A percentile compares a stretch with the other conserved stretches of the same genome.
phyloP scores from a whole-genome alignment of 345 rosid genomes.

The Corchorus capsularis region DNA sequence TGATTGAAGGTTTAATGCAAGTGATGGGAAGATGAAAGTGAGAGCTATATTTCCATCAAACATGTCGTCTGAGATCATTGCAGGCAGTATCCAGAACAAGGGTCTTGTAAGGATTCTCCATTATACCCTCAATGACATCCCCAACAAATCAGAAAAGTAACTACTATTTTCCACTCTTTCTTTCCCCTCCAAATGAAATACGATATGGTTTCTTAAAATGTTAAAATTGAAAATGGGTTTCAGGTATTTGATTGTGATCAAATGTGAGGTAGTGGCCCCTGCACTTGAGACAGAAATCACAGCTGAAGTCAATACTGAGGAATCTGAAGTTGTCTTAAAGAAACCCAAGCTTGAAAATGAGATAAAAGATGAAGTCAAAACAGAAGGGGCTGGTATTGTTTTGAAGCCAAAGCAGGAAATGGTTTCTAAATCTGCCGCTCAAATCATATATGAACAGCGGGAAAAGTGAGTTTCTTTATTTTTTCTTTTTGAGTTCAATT shows the following conservation, averaged over 20 bases:
- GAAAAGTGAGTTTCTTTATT: slow-evolving; percentile 52
- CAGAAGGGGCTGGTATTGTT: slow-evolving; percentile 37
- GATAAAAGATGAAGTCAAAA: slow-evolving; percentile 28
- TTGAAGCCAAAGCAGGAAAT: slow-evolving; percentile 73
- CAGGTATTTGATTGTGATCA: slow-evolving; percentile 74
- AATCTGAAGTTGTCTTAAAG: slow-evolving; percentile 29
- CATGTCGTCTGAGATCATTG: slow-evolving; percentile 55
- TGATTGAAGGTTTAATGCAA: slow-evolving; percentile 67
- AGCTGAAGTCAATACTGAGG: slow-evolving; percentile 32
- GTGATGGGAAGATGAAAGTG: slow-evolving; percentile 68
- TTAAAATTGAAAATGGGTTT: not conserved
- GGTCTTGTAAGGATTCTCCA: slow-evolving; percentile 70
- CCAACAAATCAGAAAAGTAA: slow-evolving; percentile 84
- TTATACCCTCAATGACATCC: slow-evolving; percentile 78
- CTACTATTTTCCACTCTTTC: not conserved
- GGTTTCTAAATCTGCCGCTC: slow-evolving; percentile 78
- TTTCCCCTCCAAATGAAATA: not conserved
- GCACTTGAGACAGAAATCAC: slow-evolving; percentile 68
- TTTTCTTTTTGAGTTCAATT: not conserved
- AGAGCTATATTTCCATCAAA: slow-evolving; percentile 70
- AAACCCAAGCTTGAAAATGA: slow-evolving; percentile 56
- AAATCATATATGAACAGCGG: slow-evolving; percentile 69
- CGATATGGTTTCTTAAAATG: not conserved
- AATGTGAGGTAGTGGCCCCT: slow-evolving; percentile 71
- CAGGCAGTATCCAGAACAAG: slow-evolving; percentile 73